Conservation (phyloP, 208 protist genomes). For the Trypanosoma theileri region DNA sequence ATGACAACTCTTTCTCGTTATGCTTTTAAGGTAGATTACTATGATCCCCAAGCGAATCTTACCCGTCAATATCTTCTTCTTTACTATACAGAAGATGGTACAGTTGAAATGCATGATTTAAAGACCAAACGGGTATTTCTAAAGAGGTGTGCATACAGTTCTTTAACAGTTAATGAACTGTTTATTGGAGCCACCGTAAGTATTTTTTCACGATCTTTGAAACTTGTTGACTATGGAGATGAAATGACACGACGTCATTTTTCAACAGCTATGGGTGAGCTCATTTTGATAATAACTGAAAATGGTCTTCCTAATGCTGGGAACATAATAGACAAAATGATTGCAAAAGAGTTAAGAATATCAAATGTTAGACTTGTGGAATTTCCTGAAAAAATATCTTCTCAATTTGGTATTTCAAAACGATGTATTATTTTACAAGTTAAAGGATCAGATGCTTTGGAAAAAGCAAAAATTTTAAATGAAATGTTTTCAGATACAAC, state of each 20-base stretch:
- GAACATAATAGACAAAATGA: conserved; percentile 52
- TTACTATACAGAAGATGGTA: conserved; percentile 87
- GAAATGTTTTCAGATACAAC: conserved; percentile 38
- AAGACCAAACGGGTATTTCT: conserved; percentile 92
- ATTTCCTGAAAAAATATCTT: conserved; percentile 46
- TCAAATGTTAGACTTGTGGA: conserved; percentile 69
- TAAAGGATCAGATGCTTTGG: conserved; percentile 63
- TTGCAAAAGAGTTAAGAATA: conserved; percentile 61
- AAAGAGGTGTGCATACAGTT: conserved; percentile 89
- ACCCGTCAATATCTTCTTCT: conserved; percentile 89
- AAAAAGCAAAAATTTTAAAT: conserved; percentile 41
- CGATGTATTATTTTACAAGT: conserved; percentile 55
- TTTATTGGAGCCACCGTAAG: conserved; percentile 92
- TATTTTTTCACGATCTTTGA: conserved; percentile 92
- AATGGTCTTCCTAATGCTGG: conserved; percentile 43
- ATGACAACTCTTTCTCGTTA: conserved; percentile 64
- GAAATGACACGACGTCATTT: conserved; percentile 77
- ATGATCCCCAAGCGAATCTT: conserved; percentile 87
- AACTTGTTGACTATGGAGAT: conserved; percentile 92
- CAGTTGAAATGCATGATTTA: conserved; percentile 95
- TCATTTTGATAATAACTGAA: conserved; percentile 65
- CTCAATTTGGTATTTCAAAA: conserved; percentile 29
- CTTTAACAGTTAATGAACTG: conserved; percentile 78
- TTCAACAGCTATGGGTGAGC: conserved; percentile 50
- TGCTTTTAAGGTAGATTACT: conserved; percentile 89